These are phyloP conservation scores for Pigoraptor vietnamica DNA, from an alignment of 78 protist species.

Conservation along the genomic window DNA sequence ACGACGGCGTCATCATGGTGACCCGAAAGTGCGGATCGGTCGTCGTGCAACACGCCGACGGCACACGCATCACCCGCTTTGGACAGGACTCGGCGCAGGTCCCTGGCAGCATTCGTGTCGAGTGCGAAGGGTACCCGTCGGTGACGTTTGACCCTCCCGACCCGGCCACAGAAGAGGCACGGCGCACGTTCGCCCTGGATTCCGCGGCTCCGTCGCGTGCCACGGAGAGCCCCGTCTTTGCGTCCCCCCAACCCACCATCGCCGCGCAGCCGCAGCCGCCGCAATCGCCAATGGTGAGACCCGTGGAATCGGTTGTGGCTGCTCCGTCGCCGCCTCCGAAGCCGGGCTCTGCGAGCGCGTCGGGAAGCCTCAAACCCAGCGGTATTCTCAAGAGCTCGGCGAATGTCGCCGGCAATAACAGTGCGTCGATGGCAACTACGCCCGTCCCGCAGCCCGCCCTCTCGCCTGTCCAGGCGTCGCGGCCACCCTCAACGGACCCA, in stretches of 20 bases:
- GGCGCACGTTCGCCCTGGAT: too few species aligned
- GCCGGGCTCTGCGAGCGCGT: too few species aligned
- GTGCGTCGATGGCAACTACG: not conserved
- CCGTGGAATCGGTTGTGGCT: too few species aligned
- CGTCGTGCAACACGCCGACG: not conserved
- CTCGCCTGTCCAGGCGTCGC: not conserved
- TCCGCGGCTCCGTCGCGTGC: too few species aligned
- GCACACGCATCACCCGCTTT: not conserved
- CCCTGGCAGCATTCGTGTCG: not conserved
- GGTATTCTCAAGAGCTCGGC: too few species aligned
- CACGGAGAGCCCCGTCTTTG: too few species aligned
- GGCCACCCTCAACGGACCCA: not conserved
- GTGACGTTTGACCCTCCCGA: not conserved
- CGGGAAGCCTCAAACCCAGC: too few species aligned
- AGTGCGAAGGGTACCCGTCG: not conserved
- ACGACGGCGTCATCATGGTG: not conserved
- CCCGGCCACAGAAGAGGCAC: too few species aligned
- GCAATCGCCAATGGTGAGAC: too few species aligned
- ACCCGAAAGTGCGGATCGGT: not conserved
- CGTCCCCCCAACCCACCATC: not conserved
- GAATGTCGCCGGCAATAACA: too few species aligned
- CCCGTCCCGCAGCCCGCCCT: not conserved
- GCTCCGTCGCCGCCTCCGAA: too few species aligned
- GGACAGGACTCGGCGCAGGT: not conserved
- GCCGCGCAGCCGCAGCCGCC: not conserved